Evolutionary conservation across 345 rosid genomes (phyloP).

Genomic region (Ceriops decandra): DNA sequence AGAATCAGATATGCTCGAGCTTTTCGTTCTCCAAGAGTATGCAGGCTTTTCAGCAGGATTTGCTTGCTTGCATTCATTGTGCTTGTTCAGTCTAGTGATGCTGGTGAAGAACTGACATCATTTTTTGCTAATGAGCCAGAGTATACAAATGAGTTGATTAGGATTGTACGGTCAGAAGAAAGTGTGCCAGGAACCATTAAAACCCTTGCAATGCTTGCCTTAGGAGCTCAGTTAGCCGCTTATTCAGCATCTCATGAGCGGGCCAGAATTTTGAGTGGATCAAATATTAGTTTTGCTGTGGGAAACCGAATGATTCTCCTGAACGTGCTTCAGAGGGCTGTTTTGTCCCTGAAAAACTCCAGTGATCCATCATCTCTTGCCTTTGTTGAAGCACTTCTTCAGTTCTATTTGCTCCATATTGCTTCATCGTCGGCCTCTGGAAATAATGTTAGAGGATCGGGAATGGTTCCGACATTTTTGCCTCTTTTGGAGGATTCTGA

Average conservation of each 20-base stretch:
- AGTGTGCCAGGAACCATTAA: constrained; percentile 75
- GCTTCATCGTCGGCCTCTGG: constrained; percentile 94
- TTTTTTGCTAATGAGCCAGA: constrained; percentile 98
- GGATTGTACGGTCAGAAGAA: constrained; percentile 88
- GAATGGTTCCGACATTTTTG: constrained; percentile 91
- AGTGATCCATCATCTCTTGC: constrained; percentile 81
- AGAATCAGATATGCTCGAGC: constrained; percentile 94
- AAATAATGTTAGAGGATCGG: constrained; percentile 87
- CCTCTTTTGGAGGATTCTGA: constrained; percentile 88
- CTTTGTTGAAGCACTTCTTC: constrained; percentile 92
- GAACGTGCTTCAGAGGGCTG: constrained; percentile 93
- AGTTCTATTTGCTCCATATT: constrained; percentile 91
- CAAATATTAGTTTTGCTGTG: constrained; percentile 87
- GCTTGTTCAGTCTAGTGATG: constrained; percentile 92
- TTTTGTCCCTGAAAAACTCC: constrained; percentile 69
- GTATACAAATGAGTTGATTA: constrained; percentile 85
- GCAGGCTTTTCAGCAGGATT: constrained; percentile 88
- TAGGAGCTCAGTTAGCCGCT: constrained; percentile 94
- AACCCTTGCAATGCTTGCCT: constrained; percentile 91
- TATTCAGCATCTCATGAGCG: constrained; percentile 94
- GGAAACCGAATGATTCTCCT: constrained; percentile 91
- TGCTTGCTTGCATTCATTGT: constrained; percentile 93
- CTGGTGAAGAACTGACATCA: constrained; percentile 78
- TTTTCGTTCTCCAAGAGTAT: constrained; percentile 70
- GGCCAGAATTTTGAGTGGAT: constrained; percentile 85